Conservation (phyloP, 1,284 basidiomycete species). For the Flammula alnicola region DNA sequence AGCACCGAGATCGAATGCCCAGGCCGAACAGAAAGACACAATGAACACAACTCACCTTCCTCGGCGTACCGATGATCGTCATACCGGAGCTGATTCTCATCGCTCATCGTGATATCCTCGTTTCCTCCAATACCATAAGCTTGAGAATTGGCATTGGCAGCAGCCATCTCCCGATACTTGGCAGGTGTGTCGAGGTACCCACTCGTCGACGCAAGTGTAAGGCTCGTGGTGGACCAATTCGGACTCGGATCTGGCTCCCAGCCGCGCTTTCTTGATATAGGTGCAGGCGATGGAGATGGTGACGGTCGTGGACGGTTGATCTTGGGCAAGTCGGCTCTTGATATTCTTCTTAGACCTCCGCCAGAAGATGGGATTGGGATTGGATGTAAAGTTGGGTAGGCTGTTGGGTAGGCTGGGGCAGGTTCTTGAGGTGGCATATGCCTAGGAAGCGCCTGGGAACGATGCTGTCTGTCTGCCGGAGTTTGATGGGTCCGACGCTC, state of each 20-base stretch:
- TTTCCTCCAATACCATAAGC: no score
- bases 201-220: constrained; percentile 52
- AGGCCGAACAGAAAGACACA: not conserved
- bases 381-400: constrained; percentile 10
- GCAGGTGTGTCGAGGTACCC: constrained; percentile 71
- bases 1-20: constrained; percentile 3
- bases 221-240: constrained; percentile 46
- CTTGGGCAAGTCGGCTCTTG: constrained; percentile 25
- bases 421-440: constrained; percentile 5
- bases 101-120: constrained; percentile 1
- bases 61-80: constrained; percentile 7
- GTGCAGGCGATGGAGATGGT: constrained; percentile 39
- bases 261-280: constrained; percentile 62
- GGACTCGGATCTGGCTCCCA: constrained; percentile 68
- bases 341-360: constrained; percentile 16
- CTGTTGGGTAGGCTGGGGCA: constrained; percentile 12
- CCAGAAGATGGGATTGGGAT: constrained; percentile 6
- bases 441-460: constrained; percentile 13
- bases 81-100: constrained; percentile 6
- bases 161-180: constrained; percentile 59
- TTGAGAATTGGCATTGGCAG: no score
- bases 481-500: constrained; percentile 27
- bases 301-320: constrained; percentile 26
- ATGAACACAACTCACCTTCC: constrained; percentile 5
- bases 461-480: constrained; percentile 17